Base-by-base conservation (phyloP, 2,329 filamentous ascomycete genomes). In the Cadophora sp. region DNA sequence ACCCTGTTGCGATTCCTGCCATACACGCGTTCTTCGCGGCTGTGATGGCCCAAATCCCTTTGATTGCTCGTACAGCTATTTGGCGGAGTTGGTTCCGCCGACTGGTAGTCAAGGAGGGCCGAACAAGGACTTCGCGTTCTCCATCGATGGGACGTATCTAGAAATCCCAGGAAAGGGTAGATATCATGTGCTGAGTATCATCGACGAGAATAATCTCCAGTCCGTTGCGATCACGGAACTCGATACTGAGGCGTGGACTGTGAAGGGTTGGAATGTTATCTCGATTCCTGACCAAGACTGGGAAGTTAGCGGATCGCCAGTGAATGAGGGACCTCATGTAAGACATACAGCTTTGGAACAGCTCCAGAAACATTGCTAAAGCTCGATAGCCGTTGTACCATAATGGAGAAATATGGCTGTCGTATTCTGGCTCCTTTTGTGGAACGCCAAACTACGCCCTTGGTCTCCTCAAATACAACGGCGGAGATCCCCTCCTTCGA, bases 401-500 rank as follows among this genome's bases (percentile, higher is more conserved):
- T 48, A 81, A 80, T 24, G 83, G 83, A 13, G 82, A 81, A 65
- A 86, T 83, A 0, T 87, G 83, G 68, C 74, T 88, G 48, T 79
- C 81, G 1, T 88, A 83, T 77, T 85, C 82, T 6, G 85, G 82
- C 66, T 84, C 83, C 75, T 88, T 85, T 79, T 87, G 24, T 24
- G 84, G 84, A 85, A 83, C 0, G 74, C 82, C 0, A 79, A 81
- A 62, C 88, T 30, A 88, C 74, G 81, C 81, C 27, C 78, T 89
- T 1, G 85, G 84, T 0, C 75, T 85, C 18, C 77, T 88, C 27
- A 83, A 82, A 3, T 88, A 82, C 80, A 82, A 85, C 27, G 83
- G 84, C 14, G 76, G 68, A 0, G 81, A 86, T 68, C 86, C 85
- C 0, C 75, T 80, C 16, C 71, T 75, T 18, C 70, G 77, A 0